These are phyloP conservation scores for Leccinellum rugosiceps DNA, from an alignment of 768 basidiomycete species.

Conservation along the genomic window DNA sequence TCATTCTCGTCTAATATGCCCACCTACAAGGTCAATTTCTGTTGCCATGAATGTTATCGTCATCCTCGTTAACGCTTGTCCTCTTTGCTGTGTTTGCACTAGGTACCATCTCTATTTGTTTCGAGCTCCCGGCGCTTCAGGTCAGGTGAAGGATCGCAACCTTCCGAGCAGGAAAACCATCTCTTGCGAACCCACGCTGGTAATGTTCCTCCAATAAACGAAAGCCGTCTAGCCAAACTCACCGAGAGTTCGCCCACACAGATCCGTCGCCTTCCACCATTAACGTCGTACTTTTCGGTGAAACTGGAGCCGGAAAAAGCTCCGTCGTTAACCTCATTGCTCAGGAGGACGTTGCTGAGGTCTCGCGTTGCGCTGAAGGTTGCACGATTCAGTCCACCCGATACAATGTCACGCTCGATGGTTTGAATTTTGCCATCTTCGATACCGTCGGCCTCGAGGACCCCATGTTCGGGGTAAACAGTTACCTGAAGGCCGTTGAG, in stretches of 20 bases:
- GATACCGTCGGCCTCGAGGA: constrained; percentile 37
- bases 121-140: too few relatives aligned
- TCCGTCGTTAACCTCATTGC: constrained; percentile 3
- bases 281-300: constrained; percentile 30
- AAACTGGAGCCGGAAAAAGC: too few relatives aligned
- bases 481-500: constrained; percentile 26
- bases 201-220: background rate
- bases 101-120: constrained; percentile 1
- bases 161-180: too few relatives aligned
- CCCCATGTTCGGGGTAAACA: constrained; percentile 25
- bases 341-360: constrained; percentile 16
- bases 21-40: constrained; percentile 5
- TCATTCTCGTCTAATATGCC: constrained; percentile 1
- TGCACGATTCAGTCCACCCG: constrained; percentile 33
- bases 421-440: constrained; percentile 22
- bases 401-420: constrained; percentile 27
- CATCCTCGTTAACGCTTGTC: background rate
- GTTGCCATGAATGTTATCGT: background rate
- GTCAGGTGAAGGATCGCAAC: too few relatives aligned
- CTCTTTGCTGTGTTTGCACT: background rate
- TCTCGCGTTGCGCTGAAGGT: constrained; percentile 25
- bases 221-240: background rate
- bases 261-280: background rate
- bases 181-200: background rate
- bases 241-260: constrained; percentile 5